Base-by-base conservation (phyloP, 352 stramenopile genomes). In the Globisporangium polare region DNA sequence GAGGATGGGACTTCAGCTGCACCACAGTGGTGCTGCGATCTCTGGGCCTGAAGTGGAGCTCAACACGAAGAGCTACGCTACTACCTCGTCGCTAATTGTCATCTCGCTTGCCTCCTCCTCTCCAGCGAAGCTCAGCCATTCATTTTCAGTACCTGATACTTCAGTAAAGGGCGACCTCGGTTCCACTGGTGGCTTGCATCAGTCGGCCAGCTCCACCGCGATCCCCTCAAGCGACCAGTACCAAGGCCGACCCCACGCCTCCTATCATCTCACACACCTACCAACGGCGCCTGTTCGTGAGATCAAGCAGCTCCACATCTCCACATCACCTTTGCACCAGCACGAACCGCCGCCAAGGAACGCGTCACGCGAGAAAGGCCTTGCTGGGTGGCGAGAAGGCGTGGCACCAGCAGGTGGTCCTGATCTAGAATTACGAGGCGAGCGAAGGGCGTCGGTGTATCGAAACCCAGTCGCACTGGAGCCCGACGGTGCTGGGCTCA, bases 371-470 rank as follows among this genome's bases (percentile, higher is more conserved):
- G 26, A 62, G 35, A 39, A 52, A 42, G 26, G 27, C 24, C n/a
- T 37, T 37, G 43, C n/a, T 1, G 55, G 33, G 12, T 35, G 52
- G 54, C 50, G 35, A 27, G 52, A 31, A 13, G 29, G 20, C 17
- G 7, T 31, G 6, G 13, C 1, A 18, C 27, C 10, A 1, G 5
- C 27, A 37, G 15, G 5, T 27, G 18, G 17, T 10, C 2, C 13
- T 2, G 24, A 43, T 4, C 29, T 58, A 1, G 26, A 50, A 27
- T 18, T 66, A 7, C 60, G 51, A 26, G 60, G 50, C 18, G 60
- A 65, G 51, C 51, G 31, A n/a, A 53, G 35, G 3, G 2, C 39
- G 3, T 18, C 29, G 15, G 15, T 27, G 17, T 39, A n/a, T 20
- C 20, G 5, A 15, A 41, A 47, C n/a, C 49, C 37, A 41, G 20